Evolutionary conservation across 495 filamentous ascomycete species (phyloP), one percentile per base, ranked within the genome.

Genomic region (Zalerion maritima): DNA sequence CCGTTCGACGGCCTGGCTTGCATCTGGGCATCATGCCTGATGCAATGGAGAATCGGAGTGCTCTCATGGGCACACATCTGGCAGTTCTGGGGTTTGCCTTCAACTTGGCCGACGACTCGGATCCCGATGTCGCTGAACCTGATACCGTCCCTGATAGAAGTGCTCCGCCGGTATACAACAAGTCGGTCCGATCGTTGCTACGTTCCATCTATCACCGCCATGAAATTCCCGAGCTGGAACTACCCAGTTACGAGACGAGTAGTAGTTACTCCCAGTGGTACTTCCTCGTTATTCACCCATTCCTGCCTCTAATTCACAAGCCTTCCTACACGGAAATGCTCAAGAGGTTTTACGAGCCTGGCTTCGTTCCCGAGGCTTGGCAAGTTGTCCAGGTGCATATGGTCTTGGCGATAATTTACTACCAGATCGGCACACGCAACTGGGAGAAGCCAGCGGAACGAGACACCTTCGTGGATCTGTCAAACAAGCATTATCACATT

Each of bases 401-500:
- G 67, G 60, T 84, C 27, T 75, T 85, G 40, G 76, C 78, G 11
- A 76, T 75, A 23, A 71, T 84, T 41, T 73, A 72, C 40, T 82
- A 74, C 30, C 81, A 86, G 41, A 75, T 71, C 33, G 72, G 73
- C 13, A 49, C 67, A 4, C 60, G 76, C 1, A 79, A 81, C 34
- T 55, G 61, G 13, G 60, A 73, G 38, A 43, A 64, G 14, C 48
- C 59, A 1, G 54, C 58, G 26, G 61, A 71, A 26, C 57, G 62
- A 28, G 46, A 54, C 4, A 54, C 63, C 20, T 46, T 72, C n/a
- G 71, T 72, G 28, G 52, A 66, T 9, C 42, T 63, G 18, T 81
- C 78, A 2, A 75, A 81, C 47, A 62, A 68, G 40, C 79, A 84
- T 48, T 85, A 83, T 35, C 75, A 80, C 37, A 83, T 75, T 45